Conservation (phyloP, 208 protist genomes). For the Trichomonas vaginalis region DNA sequence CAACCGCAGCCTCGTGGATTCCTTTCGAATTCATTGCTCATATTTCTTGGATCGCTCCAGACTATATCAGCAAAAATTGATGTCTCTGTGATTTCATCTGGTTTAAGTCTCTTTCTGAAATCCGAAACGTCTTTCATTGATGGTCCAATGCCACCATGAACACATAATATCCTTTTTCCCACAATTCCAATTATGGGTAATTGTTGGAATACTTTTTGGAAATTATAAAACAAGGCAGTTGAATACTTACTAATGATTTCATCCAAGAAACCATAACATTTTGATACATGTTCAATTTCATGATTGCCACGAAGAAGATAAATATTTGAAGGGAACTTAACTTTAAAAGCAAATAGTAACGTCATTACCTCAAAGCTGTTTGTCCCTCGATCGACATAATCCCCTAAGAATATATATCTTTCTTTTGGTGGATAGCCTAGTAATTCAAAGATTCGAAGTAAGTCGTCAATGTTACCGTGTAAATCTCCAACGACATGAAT, state of each 20-base stretch:
- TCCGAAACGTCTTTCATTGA: background rate
- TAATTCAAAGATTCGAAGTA: background rate
- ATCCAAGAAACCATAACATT: background rate
- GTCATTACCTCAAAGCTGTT: background rate
- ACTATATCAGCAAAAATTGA: background rate
- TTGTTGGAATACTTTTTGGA: background rate
- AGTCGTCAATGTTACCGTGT: background rate
- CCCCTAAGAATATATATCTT: background rate
- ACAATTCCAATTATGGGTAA: background rate
- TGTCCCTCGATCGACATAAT: background rate
- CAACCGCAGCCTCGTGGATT: background rate
- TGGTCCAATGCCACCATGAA: background rate
- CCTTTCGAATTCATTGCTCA: background rate
- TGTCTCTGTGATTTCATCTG: background rate
- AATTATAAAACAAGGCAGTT: background rate
- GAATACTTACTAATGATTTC: background rate
- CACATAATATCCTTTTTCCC: background rate
- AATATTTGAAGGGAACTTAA: background rate
- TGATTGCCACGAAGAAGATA: conserved; percentile 9
- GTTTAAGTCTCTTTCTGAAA: background rate
- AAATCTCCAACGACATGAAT: background rate
- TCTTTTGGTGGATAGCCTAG: background rate
- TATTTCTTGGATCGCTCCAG: background rate
- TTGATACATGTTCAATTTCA: background rate
- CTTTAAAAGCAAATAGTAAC: background rate